Evolutionary conservation across 805 yeast genomes (phyloP), one percentile per base, ranked within the genome.

Genomic region (Ogataea henricii): DNA sequence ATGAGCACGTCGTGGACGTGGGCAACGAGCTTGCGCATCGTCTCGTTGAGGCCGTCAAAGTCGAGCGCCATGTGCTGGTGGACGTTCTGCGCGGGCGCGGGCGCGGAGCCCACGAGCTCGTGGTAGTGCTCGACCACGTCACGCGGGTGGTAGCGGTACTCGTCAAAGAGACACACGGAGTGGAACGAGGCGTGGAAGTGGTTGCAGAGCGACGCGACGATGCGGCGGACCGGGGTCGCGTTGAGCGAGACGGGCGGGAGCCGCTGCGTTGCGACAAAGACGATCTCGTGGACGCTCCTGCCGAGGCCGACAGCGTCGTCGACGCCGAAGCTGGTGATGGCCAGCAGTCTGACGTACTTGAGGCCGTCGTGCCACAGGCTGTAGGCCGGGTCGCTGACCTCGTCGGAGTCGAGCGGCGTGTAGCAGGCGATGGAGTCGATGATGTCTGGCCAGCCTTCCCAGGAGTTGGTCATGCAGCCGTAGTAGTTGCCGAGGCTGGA

Each of bases 371-470:
- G 17, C 68, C 67, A 65, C 41, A 48, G 48, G 12, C 32, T 27
- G 17, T 51, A 38, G 3, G 33, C 45, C 1, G 33, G 26, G 12
- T 42, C 45, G 6, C 22, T 30, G 14, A 45, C 51, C 10, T 54
- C 56, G n/a, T 51, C 51, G 6, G 45, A 40, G 4, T 47, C 59
- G 6, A 23, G 37, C 8, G 47, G 25, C 0, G 56, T 46, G 32
- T 57, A 51, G 44, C 60, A 58, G 26, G 56, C 39, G 12, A 66
- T 57, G 8, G 51, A 44, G 12, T 54, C 53, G 5, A 66, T 39
- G 4, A 65, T 26, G 4, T 45, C 34, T 4, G 47, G 14, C 70
- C 70, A 66, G 0, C 64, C 68, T 16, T 51, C 57, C 70, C 70
- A 66, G 8, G 37, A 25, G n/a, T 49, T 51, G 4, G 56, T 26